Conservation (phyloP, 768 basidiomycete genomes). For the Nidularia sp. region DNA sequence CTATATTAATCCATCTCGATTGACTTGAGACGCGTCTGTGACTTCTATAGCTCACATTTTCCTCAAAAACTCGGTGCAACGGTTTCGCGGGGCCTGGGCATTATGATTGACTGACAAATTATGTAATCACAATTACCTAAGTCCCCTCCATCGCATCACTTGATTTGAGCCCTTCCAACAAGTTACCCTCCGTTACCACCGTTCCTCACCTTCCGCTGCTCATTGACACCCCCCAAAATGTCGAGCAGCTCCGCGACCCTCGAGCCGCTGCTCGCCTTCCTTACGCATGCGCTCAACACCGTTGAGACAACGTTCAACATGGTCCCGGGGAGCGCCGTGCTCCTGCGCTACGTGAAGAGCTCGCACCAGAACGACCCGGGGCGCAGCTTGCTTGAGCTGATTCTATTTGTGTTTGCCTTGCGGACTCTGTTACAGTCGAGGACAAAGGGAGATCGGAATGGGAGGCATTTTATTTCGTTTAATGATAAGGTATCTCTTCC, state of each 20-base stretch:
- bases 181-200: background rate
- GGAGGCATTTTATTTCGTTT: conserved; percentile 88
- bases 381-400: conserved; percentile 83
- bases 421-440: conserved; percentile 87
- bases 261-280: conserved; percentile 55
- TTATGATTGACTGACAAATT: too few relatives aligned
- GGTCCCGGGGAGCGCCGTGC: conserved; percentile 77
- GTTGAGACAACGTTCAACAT: conserved; percentile 67
- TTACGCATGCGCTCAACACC: conserved; percentile 57
- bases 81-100: too few relatives aligned
- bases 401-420: conserved; percentile 84
- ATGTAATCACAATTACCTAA: too few relatives aligned
- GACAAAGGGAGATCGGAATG: conserved; percentile 79
- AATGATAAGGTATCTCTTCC: conserved; percentile 71
- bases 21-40: too few relatives aligned
- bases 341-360: conserved; percentile 88
- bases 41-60: too few relatives aligned
- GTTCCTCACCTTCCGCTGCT: background rate
- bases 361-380: conserved; percentile 97
- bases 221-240: conserved; percentile 13
- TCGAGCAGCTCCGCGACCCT: conserved; percentile 28
- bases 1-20: too few relatives aligned
- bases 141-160: too few relatives aligned
- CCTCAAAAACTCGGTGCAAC: too few relatives aligned
- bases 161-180: too few relatives aligned